These are phyloP conservation scores for Cytospora leucostoma DNA, from an alignment of 2,329 filamentous ascomycete genomes.

Conservation along the genomic window DNA sequence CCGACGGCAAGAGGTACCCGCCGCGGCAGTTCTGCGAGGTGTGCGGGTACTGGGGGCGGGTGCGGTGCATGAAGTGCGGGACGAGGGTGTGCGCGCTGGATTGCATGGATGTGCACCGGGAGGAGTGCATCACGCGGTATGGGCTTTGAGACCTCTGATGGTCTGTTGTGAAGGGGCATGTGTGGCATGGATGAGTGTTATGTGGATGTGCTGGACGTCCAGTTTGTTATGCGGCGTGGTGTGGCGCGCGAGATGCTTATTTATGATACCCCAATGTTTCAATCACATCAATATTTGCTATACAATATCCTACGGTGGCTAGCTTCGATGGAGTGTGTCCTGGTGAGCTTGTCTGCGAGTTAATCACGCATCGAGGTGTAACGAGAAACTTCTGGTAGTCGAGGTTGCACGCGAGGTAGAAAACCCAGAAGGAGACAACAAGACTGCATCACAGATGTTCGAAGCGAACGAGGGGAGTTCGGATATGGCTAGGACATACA, in stretches of 20 bases:
- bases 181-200: no score
- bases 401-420: no score
- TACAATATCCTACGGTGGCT: not conserved
- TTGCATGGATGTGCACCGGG: slow-evolving; percentile 70
- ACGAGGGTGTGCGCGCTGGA: slow-evolving; percentile 74
- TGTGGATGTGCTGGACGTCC: not conserved
- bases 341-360: no score
- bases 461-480: not conserved
- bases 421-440: no score
- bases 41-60: slow-evolving; percentile 79
- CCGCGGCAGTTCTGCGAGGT: slow-evolving; percentile 68
- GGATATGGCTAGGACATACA: not conserved
- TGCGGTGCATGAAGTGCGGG: slow-evolving; percentile 78
- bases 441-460: not conserved
- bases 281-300: not conserved
- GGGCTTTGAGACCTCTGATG: slow-evolving; percentile 42
- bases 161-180: not conserved
- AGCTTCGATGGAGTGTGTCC: no score
- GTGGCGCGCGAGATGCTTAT: not conserved
- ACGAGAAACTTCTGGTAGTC: no score
- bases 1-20: slow-evolving; percentile 35
- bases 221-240: not conserved
- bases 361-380: no score
- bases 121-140: slow-evolving; percentile 70
- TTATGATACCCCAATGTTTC: not conserved